These are phyloP conservation scores for Leishmania braziliensis DNA, from an alignment of 208 protist genomes.

Conservation along the genomic window DNA sequence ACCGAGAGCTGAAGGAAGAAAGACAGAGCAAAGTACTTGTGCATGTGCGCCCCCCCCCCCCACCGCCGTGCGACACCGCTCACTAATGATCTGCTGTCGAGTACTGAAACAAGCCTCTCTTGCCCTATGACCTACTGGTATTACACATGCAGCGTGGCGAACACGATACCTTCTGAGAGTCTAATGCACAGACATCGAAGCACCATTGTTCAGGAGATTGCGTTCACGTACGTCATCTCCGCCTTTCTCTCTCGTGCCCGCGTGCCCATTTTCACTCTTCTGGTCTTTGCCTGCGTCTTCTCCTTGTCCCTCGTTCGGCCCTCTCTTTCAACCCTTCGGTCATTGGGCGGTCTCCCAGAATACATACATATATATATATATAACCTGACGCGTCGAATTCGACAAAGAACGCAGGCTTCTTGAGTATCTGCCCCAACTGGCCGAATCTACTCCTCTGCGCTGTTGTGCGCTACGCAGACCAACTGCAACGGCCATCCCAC, in stretches of 20 bases:
- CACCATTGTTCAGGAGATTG: background rate
- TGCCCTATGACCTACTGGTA: background rate
- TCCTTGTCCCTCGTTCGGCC: background rate
- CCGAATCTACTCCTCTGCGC: background rate
- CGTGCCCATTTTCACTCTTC: background rate
- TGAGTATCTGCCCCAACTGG: background rate
- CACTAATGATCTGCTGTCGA: background rate
- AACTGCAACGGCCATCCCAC: background rate
- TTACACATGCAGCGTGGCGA: background rate
- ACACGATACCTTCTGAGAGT: background rate
- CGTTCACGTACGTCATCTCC: background rate
- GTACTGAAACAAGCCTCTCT: background rate
- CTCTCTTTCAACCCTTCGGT: background rate
- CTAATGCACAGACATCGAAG: background rate
- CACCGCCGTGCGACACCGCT: background rate
- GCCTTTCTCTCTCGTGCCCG: background rate
- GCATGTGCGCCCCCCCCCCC: background rate
- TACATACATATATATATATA: too few species aligned
- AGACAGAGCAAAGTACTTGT: background rate
- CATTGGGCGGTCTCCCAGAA: background rate
- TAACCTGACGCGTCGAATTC: background rate
- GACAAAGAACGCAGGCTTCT: too few species aligned
- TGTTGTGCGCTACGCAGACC: background rate
- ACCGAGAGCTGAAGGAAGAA: background rate
- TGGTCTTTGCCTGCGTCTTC: background rate